These are phyloP conservation scores for Musa beccarii DNA, from an alignment of 176 grass and related monocot genomes.

Conservation along the genomic window DNA sequence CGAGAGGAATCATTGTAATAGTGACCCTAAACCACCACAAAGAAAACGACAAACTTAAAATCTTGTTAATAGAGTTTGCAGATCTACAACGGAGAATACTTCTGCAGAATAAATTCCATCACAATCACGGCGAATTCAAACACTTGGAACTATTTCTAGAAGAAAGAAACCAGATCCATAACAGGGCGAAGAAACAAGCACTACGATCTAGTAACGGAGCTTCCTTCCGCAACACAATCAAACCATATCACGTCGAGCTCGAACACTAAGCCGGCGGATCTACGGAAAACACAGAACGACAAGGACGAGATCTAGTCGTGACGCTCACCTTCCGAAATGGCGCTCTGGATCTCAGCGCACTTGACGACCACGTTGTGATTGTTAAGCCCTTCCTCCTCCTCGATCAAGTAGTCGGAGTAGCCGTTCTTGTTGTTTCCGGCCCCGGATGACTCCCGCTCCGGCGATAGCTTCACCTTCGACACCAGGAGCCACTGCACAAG, in stretches of 20 bases:
- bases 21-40: background rate
- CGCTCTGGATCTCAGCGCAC: constrained; percentile 40
- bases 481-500: constrained; percentile 66
- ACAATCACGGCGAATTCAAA: too few species aligned
- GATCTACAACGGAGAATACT: too few species aligned
- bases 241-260: too few species aligned
- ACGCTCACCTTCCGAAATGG: constrained; percentile 41
- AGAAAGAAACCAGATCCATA: background rate
- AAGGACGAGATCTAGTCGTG: background rate
- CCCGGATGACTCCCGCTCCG: constrained; percentile 16
- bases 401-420: constrained; percentile 44
- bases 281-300: background rate
- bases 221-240: background rate
- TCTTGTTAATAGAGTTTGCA: background rate
- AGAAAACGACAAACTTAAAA: background rate
- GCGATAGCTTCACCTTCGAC: constrained; percentile 56
- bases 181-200: background rate
- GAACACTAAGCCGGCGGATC: constrained; percentile 3
- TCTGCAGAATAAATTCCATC: too few species aligned
- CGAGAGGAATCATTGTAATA: background rate
- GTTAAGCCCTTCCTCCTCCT: constrained; percentile 44
- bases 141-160: background rate
- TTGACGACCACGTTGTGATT: constrained; percentile 34
- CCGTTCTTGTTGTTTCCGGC: constrained; percentile 33
- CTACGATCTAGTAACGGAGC: background rate